A percentile compares a stretch with the other conserved stretches of the same genome.
These are phyloP conservation scores for Proliferodiscus dingleyae DNA, from an alignment of 2,329 filamentous ascomycete genomes.

Conservation along the genomic window DNA sequence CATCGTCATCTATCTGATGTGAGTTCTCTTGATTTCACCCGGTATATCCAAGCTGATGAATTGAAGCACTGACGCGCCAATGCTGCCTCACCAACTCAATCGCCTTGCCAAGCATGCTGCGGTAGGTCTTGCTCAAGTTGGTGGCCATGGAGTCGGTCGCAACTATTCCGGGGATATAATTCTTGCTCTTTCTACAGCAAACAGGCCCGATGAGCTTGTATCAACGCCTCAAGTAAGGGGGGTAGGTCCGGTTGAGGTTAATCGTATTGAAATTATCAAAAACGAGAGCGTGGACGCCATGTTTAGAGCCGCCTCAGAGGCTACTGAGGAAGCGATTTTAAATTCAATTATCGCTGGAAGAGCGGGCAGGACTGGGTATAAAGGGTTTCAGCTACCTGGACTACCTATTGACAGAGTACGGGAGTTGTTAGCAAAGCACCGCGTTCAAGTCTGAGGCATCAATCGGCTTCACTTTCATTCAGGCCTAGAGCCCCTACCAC, in stretches of 20 bases:
- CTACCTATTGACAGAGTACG: constrained; percentile 38
- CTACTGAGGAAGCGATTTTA: constrained; percentile 61
- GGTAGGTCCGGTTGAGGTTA: constrained; percentile 32
- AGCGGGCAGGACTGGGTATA: constrained; percentile 51
- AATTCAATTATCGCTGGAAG: constrained; percentile 57
- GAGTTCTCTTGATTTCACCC: background rate
- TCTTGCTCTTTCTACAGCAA: constrained; percentile 60
- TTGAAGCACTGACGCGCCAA: constrained; percentile 49
- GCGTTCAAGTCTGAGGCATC: constrained; percentile 16
- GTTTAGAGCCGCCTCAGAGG: constrained; percentile 58
- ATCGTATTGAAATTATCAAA: constrained; percentile 46
- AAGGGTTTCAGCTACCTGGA: constrained; percentile 45
- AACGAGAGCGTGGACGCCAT: constrained; percentile 56
- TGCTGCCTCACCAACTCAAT: constrained; percentile 52
- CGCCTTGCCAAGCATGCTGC: constrained; percentile 57
- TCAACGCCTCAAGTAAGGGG: constrained; percentile 25
- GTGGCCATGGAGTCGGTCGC: constrained; percentile 48
- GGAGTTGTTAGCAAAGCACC: constrained; percentile 18
- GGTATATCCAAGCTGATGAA: constrained; percentile 1
- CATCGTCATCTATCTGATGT: constrained; percentile 54
- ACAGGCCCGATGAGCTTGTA: constrained; percentile 27
- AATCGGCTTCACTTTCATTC: too few relatives aligned
- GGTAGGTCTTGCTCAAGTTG: constrained; percentile 54
- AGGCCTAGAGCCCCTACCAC: too few relatives aligned
- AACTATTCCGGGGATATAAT: constrained; percentile 64